A percentile compares a stretch with the other conserved stretches of the same genome.
Conservation (phyloP, 208 protist species). For the Leishmania mexicana region DNA sequence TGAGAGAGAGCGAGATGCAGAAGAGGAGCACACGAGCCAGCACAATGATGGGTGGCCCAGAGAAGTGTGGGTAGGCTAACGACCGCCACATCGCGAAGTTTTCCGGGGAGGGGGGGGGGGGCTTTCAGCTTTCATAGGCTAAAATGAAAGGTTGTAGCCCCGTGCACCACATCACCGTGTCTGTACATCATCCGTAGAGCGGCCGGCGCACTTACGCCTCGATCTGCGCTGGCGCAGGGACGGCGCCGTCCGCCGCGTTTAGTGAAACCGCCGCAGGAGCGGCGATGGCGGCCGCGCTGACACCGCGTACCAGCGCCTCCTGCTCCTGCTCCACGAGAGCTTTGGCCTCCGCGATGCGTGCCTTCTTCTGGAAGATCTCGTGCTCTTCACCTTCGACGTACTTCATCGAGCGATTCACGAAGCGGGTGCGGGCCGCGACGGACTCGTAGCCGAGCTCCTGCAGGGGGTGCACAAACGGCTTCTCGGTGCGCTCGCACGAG, state of each 20-base stretch:
- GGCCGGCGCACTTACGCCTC: not conserved
- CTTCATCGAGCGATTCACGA: constrained; percentile 74
- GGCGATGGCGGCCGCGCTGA: constrained; percentile 27
- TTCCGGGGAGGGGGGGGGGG: not conserved
- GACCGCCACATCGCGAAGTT: not conserved
- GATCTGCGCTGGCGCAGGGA: constrained; percentile 1
- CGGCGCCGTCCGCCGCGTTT: constrained; percentile 5
- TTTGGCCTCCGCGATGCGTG: constrained; percentile 63
- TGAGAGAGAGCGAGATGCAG: not conserved
- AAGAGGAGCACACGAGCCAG: not conserved
- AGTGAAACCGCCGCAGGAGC: not conserved
- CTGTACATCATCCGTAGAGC: not conserved
- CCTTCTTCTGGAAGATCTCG: constrained; percentile 64
- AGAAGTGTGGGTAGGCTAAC: not conserved
- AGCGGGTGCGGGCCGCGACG: constrained; percentile 66
- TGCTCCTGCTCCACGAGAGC: constrained; percentile 65
- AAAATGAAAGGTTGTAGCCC: not conserved
- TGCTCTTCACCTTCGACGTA: constrained; percentile 84
- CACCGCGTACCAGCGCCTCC: constrained; percentile 48
- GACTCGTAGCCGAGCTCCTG: constrained; percentile 76
- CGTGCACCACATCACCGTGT: not conserved
- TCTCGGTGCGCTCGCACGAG: constrained; percentile 44
- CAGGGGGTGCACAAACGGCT: constrained; percentile 74
- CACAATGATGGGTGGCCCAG: not conserved
- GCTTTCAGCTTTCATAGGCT: not conserved